Base-by-base conservation (phyloP, 352 stramenopile genomes). In the Peronospora tabacina region DNA sequence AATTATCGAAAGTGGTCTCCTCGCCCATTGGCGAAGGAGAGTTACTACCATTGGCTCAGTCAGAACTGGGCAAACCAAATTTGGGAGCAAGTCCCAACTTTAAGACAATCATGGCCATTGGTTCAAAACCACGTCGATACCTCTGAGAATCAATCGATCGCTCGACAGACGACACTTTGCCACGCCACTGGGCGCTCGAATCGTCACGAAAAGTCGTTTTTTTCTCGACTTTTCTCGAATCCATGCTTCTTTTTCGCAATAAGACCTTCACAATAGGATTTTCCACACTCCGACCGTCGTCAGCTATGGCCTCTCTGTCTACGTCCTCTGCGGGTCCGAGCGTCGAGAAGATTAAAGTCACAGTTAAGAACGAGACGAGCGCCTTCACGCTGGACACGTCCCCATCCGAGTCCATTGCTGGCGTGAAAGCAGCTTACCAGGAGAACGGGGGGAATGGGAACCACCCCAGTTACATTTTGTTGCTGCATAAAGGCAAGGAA, bases 401-500 rank as follows among this genome's bases (percentile, higher is more conserved):
- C 15, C 77, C 77, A 17, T 63, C 70, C 26, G 82, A 91, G 52
- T 88, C 62, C 42, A 74, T 93, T 52, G 82, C 82, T 6, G 78
- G 74, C 43, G 74, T 93, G 52, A 93, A 93, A 70, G 80, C 82
- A 12, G 66, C 68, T 42, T 93, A 93, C 57, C 76, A 89, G 45
- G 80, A 88, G 36, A 84, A 66, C 56, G 68, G 71, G 34, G 82
- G 87, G 59, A 73, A 72, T 35, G 62, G 70, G 15, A 70, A 72
- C 4, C 75, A 83, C 45, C 63, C 75, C 11, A 87, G 85, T 60
- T 91, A 80, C 52, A 85, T 94, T 39, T 47, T 90, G 45, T 63
- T 94, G 45, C 67, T 94, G 35, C 81, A 94, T 65, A 90, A 90
- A 49, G 82, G 82, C 52, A 88, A 88, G 53, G 81, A 92, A 57